Conservation (phyloP, 495 filamentous ascomycete species). For the Aspergillus affinis region DNA sequence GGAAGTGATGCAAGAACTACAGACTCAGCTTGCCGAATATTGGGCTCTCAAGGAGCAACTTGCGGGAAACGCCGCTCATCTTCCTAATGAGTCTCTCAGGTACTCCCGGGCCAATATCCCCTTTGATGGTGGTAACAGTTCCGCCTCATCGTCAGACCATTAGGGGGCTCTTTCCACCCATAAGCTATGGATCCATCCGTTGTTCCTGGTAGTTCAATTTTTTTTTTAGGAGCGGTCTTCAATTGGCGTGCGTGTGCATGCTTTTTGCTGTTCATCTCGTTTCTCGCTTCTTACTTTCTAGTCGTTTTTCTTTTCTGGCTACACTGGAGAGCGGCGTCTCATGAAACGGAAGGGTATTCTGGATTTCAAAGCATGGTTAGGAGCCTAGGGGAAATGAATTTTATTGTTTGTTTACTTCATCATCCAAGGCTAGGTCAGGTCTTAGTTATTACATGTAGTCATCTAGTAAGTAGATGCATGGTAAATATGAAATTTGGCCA, state of each 20-base stretch:
- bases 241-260: background rate
- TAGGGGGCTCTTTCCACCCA: slow-evolving; percentile 11
- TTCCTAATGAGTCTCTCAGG: slow-evolving; percentile 25
- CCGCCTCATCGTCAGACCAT: slow-evolving; percentile 36
- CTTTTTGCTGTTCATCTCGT: slow-evolving; percentile 11
- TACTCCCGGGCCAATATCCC: slow-evolving; percentile 19
- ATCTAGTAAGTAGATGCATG: background rate
- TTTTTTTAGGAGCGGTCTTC: too few relatives aligned
- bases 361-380: slow-evolving; percentile 18
- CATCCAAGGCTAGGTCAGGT: background rate
- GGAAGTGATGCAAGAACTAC: slow-evolving; percentile 48
- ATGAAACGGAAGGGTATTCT: slow-evolving; percentile 21
- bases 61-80: slow-evolving; percentile 32
- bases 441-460: background rate
- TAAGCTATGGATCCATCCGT: background rate
- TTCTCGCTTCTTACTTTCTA: slow-evolving; percentile 9
- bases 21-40: slow-evolving; percentile 51
- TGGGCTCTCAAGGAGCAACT: slow-evolving; percentile 49
- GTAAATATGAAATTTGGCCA: background rate
- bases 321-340: slow-evolving; percentile 24
- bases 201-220: background rate
- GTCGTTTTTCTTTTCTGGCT: slow-evolving; percentile 24
- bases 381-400: slow-evolving; percentile 14
- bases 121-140: slow-evolving; percentile 23
- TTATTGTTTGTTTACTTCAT: background rate